A percentile compares a stretch with the other conserved stretches of the same genome.
Evolutionary conservation across 2,329 filamentous ascomycete species (phyloP).

Genomic region (Gremmenia infestans): DNA sequence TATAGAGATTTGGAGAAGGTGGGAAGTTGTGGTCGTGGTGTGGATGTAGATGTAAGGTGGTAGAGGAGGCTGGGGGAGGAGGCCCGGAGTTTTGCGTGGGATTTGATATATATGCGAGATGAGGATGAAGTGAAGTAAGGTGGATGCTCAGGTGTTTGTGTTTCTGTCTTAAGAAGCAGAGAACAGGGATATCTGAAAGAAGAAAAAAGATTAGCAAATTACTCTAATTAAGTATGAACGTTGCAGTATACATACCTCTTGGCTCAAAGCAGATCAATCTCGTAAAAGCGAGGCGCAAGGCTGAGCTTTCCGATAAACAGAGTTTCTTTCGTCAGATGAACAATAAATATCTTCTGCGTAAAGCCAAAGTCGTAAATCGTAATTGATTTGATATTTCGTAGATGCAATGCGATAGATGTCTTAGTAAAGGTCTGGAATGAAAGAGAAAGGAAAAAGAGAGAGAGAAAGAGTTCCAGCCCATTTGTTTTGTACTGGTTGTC

Average conservation of each 20-base stretch:
- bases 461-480: neutral
- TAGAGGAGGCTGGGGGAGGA: neutral
- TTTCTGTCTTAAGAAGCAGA: neutral
- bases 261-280: too few relatives aligned
- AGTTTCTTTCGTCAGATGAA: neutral
- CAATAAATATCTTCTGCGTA: neutral
- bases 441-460: neutral
- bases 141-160: neutral
- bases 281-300: neutral
- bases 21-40: neutral
- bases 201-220: too few relatives aligned
- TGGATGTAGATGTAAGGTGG: neutral
- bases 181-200: too few relatives aligned
- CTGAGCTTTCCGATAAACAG: neutral
- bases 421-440: neutral
- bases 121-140: neutral
- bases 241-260: too few relatives aligned
- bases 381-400: neutral
- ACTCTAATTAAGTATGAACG: too few relatives aligned
- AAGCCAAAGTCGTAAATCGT: neutral
- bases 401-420: too few relatives aligned
- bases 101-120: neutral
- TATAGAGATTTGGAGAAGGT: neutral
- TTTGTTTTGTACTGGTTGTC: neutral
- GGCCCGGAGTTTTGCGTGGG: neutral